phyloP scores from a whole-genome alignment of 2,329 filamentous ascomycete genomes.

The Nemania abortiva region DNA sequence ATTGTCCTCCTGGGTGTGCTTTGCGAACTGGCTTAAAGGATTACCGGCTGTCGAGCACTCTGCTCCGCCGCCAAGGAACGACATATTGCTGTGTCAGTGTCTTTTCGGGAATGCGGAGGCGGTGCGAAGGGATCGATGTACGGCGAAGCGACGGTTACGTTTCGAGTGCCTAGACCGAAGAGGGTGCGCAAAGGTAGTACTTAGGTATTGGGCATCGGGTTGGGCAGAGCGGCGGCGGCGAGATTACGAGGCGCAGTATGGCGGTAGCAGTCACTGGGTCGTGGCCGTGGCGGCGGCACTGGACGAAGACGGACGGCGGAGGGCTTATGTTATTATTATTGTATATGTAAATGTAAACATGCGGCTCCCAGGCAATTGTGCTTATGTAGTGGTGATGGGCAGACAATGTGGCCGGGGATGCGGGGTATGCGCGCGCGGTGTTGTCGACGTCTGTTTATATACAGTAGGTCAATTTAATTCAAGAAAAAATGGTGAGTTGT shows the following conservation, averaged over 20 bases:
- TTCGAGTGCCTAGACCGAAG: not conserved
- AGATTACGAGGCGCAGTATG: not conserved
- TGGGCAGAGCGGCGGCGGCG: constrained; percentile 4
- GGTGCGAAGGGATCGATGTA: constrained; percentile 9
- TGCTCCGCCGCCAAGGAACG: constrained; percentile 86
- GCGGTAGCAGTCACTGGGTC: not conserved
- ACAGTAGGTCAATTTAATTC: not conserved
- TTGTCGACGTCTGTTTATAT: not conserved
- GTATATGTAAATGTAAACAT: too few species aligned
- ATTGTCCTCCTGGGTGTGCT: constrained; percentile 96
- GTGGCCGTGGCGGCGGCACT: not conserved
- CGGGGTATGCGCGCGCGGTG: not conserved
- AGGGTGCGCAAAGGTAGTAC: not conserved
- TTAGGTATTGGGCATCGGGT: constrained; percentile 13
- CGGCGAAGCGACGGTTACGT: not conserved
- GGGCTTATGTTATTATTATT: too few species aligned
- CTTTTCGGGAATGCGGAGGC: constrained; percentile 26
- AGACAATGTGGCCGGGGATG: not conserved
- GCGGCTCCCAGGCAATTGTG: not conserved
- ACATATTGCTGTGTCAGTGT: constrained; percentile 70
- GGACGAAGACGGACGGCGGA: too few species aligned
- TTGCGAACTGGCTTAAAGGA: constrained; percentile 96
- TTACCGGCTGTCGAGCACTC: constrained; percentile 98
- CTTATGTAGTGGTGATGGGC: not conserved
- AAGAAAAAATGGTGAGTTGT: not conserved